Evolutionary conservation across 257 asterid species (phyloP), one percentile per base, ranked within the genome.

Genomic region (Nemophila menziesii): DNA sequence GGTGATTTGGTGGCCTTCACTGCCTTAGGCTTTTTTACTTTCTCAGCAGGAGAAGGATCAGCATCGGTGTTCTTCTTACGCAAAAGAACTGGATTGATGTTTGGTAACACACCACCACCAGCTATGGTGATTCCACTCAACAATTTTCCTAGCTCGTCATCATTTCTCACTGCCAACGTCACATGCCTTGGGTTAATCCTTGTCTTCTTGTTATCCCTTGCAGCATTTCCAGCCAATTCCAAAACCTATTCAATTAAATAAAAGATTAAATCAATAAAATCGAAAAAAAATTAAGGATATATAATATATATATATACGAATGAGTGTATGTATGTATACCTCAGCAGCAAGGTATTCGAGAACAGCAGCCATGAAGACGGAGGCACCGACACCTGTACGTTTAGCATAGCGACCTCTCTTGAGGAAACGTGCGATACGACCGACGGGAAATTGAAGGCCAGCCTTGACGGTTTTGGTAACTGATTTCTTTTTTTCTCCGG

Each of bases 221-320:
- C 78, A 0, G 78, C 78, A 26, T 71, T 71, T 17, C 78, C 78
- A 8, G 78, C 78, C 68, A 71, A 34, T 39, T 71, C 78, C 51
- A 71, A 47, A 9, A 71, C 68, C 78, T 71, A 16, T 27, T 36
- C 29, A 16, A 5, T n/a, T 20, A 37, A 14, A 17, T 13, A 40
- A 0, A 2, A 8, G 26, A 10, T 19, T n/a, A n/a, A n/a, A n/a
- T 39, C 5, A 27, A 9, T 24, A 36, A 19, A 36, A 9, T 7
- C 16, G 34, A 33, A 18, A 11, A 15, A 14, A 3, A n/a, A n/a
- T n/a, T 29, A 5, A 43, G 5, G 59, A 53, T 53, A 43, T 43
- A 6, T n/a, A 23, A 20, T 0, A 2, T 4, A n/a, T n/a, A n/a
- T n/a, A n/a, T 14, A 5, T 5, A 5, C 16, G 21, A 16, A 9